A percentile compares a stretch with the other conserved stretches of the same genome.
Evolutionary conservation across 139 green algal species (phyloP).

Genomic region (Gonium pectorale): DNA sequence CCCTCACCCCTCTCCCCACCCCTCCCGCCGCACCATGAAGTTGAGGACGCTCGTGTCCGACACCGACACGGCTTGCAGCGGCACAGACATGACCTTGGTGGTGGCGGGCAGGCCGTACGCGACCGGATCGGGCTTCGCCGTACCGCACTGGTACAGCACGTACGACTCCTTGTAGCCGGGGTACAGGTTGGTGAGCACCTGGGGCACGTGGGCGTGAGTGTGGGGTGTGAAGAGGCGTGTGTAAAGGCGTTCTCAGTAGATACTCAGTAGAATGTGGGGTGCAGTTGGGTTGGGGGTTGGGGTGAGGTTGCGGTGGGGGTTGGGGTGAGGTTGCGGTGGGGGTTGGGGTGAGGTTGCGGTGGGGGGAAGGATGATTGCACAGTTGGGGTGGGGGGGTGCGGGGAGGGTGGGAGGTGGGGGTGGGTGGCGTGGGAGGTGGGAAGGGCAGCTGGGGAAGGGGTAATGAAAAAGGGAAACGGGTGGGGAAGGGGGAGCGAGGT

Average conservation of each 20-base stretch:
- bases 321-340: background rate
- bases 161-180: constrained; percentile 74
- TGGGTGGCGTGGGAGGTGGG: too few species aligned
- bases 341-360: too few species aligned
- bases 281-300: too few species aligned
- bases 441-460: background rate
- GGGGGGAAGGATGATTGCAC: too few species aligned
- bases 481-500: too few species aligned
- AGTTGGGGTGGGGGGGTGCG: too few species aligned
- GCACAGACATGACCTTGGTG: constrained; percentile 69
- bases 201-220: too few species aligned
- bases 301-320: too few species aligned
- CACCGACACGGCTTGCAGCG: constrained; percentile 67
- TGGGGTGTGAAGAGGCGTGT: too few species aligned
- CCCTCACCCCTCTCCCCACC: too few species aligned
- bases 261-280: too few species aligned
- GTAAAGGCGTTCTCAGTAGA: too few species aligned
- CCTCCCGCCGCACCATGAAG: constrained; percentile 70
- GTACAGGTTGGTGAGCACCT: constrained; percentile 73
- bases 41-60: constrained; percentile 70
- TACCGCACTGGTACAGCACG: constrained; percentile 86
- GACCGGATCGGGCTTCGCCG: constrained; percentile 30
- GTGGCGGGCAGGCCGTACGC: constrained; percentile 43
- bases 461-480: background rate
- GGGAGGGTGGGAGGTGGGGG: background rate